phyloP scores from a whole-genome alignment of 1,284 basidiomycete genomes.

The Nidula niveotomentosa region DNA sequence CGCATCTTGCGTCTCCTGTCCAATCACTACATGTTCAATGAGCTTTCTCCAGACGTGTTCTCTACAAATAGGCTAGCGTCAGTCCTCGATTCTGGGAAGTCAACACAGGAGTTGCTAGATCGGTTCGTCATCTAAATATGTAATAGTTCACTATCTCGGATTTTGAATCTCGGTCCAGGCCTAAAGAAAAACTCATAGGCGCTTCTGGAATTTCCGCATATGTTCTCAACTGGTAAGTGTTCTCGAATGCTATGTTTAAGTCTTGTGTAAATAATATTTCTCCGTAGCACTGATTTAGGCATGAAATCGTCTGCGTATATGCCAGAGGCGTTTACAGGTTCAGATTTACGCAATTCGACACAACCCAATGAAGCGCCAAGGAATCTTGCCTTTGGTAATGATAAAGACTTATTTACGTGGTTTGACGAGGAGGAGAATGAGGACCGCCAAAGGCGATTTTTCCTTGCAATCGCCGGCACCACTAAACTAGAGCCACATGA shows the following conservation, averaged over 20 bases:
- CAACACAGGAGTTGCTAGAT: neutral
- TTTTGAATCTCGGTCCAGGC: neutral
- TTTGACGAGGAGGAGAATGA: neutral
- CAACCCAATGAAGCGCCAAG: neutral
- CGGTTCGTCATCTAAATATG: neutral
- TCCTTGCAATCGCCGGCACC: neutral
- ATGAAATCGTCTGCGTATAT: neutral
- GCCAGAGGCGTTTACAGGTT: neutral
- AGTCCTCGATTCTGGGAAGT: neutral
- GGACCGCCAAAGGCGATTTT: neutral
- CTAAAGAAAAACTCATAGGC: neutral
- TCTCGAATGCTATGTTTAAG: neutral
- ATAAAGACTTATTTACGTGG: neutral
- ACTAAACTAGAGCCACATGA: neutral
- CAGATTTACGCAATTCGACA: neutral
- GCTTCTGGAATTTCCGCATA: neutral
- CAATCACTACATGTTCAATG: neutral
- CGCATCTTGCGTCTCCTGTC: neutral
- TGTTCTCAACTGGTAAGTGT: neutral
- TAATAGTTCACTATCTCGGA: neutral
- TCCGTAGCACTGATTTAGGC: neutral
- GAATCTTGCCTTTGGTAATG: neutral
- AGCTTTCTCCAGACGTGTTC: neutral
- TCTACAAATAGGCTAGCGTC: neutral
- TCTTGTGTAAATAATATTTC: neutral